A percentile compares a stretch with the other conserved stretches of the same genome.
These are phyloP conservation scores for Allium sativum DNA, from an alignment of 106 monocot genomes.

Conservation along the genomic window DNA sequence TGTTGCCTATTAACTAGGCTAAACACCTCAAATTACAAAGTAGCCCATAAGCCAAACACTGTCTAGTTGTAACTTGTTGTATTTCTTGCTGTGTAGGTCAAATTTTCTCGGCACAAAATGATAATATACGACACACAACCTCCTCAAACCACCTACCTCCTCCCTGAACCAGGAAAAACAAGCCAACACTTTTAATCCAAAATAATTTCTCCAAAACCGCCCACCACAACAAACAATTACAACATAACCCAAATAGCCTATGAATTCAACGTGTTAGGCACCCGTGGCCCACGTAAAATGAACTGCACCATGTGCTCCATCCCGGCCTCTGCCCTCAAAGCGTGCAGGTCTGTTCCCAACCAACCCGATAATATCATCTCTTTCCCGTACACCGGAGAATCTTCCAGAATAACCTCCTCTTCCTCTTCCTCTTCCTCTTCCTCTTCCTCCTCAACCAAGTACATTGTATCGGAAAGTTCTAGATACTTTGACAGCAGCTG, in stretches of 20 bases:
- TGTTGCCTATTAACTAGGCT: no score
- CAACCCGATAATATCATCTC: conserved; percentile 35
- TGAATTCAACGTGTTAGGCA: conserved; percentile 55
- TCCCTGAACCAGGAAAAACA: conserved; percentile 6
- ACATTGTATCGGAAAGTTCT: conserved; percentile 24
- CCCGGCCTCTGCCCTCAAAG: conserved; percentile 39
- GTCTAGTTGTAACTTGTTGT: no score
- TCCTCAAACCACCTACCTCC: conserved; percentile 14
- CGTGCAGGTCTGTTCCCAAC: conserved; percentile 30
- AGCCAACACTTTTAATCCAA: conserved; percentile 50
- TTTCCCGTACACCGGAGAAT: conserved; percentile 6
- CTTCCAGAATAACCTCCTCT: no score
- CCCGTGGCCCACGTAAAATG: conserved; percentile 47
- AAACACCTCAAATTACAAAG: no score
- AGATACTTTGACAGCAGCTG: conserved; percentile 34
- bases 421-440: no score
- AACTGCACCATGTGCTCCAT: conserved; percentile 44
- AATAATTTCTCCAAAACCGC: conserved; percentile 44
- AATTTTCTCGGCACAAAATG: conserved; percentile 44
- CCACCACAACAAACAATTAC: conserved; percentile 26
- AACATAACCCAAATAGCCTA: conserved; percentile 42
- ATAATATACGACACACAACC: conserved; percentile 39
- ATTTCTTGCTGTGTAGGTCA: conserved; percentile 8
- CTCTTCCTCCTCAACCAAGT: conserved; percentile 29
- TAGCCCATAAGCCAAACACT: no score